phyloP scores from a whole-genome alignment of 2,329 filamentous ascomycete species.

The Xylariomycetidae sp. region DNA sequence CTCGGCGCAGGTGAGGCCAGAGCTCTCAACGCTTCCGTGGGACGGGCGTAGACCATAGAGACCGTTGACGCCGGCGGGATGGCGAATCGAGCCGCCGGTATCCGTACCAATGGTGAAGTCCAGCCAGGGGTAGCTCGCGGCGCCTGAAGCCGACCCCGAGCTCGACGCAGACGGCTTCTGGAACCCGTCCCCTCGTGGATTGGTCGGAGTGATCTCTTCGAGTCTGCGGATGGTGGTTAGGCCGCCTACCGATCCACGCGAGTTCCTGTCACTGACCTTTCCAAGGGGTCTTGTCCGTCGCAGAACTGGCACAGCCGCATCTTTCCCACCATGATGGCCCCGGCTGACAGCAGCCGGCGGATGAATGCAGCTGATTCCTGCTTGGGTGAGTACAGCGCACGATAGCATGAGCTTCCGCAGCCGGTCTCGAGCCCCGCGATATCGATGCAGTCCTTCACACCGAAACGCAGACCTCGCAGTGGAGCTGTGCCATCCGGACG shows the following conservation, averaged over 20 bases:
- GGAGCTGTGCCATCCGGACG: constrained; percentile 1
- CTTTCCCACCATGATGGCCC: constrained; percentile 18
- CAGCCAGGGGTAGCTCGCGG: constrained; percentile 13
- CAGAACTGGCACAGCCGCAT: constrained; percentile 12
- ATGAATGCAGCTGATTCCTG: constrained; percentile 6
- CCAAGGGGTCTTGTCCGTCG: constrained; percentile 14
- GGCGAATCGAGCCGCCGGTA: constrained; percentile 14
- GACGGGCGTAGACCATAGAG: constrained; percentile 14
- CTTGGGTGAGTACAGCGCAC: constrained; percentile 6
- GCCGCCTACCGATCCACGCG: background rate
- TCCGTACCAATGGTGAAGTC: constrained; percentile 17
- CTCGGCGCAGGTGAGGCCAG: constrained; percentile 4
- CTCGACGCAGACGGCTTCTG: constrained; percentile 13
- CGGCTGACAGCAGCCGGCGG: constrained; percentile 8
- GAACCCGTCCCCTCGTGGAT: constrained; percentile 13
- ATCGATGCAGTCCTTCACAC: constrained; percentile 15
- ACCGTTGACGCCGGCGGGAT: constrained; percentile 13
- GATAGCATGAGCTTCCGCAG: constrained; percentile 11
- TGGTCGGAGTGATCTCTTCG: constrained; percentile 13
- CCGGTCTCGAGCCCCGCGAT: constrained; percentile 12
- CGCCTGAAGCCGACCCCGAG: constrained; percentile 11
- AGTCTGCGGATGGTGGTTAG: constrained; percentile 2
- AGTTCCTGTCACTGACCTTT: constrained; percentile 4
- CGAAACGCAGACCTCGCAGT: constrained; percentile 12
- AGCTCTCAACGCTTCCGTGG: constrained; percentile 2